Evolutionary conservation across 202 grass and related monocot species (phyloP), one percentile per base, ranked within the genome.

Genomic region (Carex arenaria): DNA sequence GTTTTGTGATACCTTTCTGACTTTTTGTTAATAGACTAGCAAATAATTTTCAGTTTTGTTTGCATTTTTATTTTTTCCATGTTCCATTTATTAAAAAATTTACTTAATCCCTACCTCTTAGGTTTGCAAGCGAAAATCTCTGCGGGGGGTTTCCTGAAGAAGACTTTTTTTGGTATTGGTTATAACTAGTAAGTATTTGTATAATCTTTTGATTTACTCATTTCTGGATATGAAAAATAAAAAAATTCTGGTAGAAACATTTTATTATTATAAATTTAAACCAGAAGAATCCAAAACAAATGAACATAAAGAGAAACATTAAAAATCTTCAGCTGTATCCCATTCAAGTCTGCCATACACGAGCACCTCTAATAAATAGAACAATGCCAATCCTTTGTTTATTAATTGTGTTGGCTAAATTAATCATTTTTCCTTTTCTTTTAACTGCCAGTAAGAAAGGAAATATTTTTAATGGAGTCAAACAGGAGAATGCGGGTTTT

Each of bases 71-170:
- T 45, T 64, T 81, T 81, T 66, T 17, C 9, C 3, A 51, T 10
- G 36, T 47, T 64, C 19, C 17, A 10, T 65, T 10, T 40, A 52
- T 81, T 81, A 36, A 73, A 45, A 12, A 62, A 52, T 65, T 65
- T 81, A 66, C 42, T 38, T 65, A 42, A 64, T 7, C 13, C 23
- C 15, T 36, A 60, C 28, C 65, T 71, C 86, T 85, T 84, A 98
- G 96, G 93, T 71, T 69, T 98, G 84, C 91, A 95, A 90, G 74
- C 88, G 42, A 98, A 98, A 88, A 82, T 95, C 70, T 88, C 93
- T 28, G 64, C 86, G 7, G 93, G 96, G 36, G 93, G 93, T 66
- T 87, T 95, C 78, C 32, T 98, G 54, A 98, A 92, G 89, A 88
- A 90, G 55, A 87, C 93, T 13, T 36, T 95, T 53, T 98, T 98